A percentile compares a stretch with the other conserved stretches of the same genome.
phyloP scores from a whole-genome alignment of 139 green algal genomes.

The Chlamydomonas incerta region DNA sequence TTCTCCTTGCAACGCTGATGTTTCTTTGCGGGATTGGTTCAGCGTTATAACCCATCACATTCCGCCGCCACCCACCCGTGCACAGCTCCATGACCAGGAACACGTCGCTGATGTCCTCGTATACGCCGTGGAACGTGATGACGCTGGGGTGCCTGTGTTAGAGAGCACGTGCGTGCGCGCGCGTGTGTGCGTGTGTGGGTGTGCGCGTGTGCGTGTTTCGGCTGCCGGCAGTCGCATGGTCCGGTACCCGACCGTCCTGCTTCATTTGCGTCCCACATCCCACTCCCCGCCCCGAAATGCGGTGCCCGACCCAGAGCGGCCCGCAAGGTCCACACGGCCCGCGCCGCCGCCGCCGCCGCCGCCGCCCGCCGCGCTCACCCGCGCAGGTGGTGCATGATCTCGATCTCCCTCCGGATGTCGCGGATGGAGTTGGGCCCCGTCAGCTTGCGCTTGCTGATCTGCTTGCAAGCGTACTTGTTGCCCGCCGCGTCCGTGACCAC shows the following conservation, averaged over 20 bases:
- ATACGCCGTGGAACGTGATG: constrained; percentile 50
- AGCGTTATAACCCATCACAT: too few species aligned
- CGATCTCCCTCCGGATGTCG: constrained; percentile 91
- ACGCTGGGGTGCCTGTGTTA: constrained; percentile 18
- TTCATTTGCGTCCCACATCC: too few species aligned
- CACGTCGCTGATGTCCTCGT: constrained; percentile 81
- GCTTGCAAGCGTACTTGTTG: constrained; percentile 87
- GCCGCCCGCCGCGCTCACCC: constrained; percentile 52
- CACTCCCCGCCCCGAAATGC: too few species aligned
- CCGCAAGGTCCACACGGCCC: too few species aligned
- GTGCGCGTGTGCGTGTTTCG: too few species aligned
- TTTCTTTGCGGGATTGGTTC: too few species aligned
- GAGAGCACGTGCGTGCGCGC: too few species aligned
- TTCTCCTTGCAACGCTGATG: not conserved
- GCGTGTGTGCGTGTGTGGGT: too few species aligned
- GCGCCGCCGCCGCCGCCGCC: not conserved
- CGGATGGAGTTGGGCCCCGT: constrained; percentile 85
- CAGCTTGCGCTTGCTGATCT: constrained; percentile 92
- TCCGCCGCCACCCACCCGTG: constrained; percentile 25
- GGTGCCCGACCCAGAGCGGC: too few species aligned
- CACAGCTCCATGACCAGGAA: constrained; percentile 93
- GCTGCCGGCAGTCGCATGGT: too few species aligned
- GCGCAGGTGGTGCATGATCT: constrained; percentile 95
- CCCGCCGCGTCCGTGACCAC: constrained; percentile 54
- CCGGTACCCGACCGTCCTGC: too few species aligned